Conservation (phyloP, 768 basidiomycete genomes). For the Lentinula sp. region DNA sequence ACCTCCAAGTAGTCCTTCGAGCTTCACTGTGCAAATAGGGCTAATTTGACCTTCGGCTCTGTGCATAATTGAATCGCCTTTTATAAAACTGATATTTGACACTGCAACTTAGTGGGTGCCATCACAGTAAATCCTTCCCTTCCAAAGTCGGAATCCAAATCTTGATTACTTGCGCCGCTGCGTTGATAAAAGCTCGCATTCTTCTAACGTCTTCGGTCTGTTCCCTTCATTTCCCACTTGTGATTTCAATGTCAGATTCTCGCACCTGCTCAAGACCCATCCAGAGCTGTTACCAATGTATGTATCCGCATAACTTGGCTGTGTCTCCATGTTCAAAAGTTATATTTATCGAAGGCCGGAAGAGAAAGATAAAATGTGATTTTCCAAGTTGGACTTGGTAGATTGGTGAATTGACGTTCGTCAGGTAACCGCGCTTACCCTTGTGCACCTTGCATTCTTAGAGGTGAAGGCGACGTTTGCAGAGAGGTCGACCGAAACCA, state of each 20-base stretch:
- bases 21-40: background rate
- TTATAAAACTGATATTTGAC: background rate
- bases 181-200: background rate
- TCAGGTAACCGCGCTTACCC: slow-evolving; percentile 21
- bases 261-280: slow-evolving; percentile 17
- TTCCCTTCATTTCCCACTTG: background rate
- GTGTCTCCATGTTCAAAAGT: background rate
- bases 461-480: slow-evolving; percentile 19
- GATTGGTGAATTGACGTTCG: background rate
- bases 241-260: background rate
- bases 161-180: background rate
- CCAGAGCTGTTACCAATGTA: slow-evolving; percentile 23
- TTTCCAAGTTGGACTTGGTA: background rate
- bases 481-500: slow-evolving; percentile 18
- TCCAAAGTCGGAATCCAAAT: background rate
- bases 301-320: background rate
- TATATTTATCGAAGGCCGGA: slow-evolving; percentile 14
- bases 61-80: background rate
- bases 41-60: background rate
- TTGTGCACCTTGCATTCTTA: slow-evolving; percentile 19
- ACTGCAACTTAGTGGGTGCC: background rate
- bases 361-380: slow-evolving; percentile 22
- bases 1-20: no score
- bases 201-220: background rate
- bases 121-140: background rate